phyloP scores from a whole-genome alignment of 163 green algal species.

The Chlamydomonas reinhardtii region DNA sequence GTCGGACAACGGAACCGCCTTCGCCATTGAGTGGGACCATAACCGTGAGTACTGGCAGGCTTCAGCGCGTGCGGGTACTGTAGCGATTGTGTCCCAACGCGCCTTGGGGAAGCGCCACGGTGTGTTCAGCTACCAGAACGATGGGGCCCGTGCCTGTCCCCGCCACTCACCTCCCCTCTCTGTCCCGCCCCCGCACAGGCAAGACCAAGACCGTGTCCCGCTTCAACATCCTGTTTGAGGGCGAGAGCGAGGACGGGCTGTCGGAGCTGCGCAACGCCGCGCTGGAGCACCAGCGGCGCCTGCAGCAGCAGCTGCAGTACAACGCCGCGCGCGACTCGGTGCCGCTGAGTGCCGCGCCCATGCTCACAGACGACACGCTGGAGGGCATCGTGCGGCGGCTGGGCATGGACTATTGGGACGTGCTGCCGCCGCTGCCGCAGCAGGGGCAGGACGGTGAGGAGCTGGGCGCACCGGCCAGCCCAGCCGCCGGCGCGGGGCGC shows the following conservation, averaged over 20 bases:
- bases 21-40: conserved; percentile 47
- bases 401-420: conserved; percentile 32
- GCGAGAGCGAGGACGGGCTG: conserved; percentile 50
- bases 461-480: no score
- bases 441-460: no score
- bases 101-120: no score
- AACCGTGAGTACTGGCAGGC: background rate
- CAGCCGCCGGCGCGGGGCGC: background rate
- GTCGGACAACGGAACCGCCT: conserved; percentile 39
- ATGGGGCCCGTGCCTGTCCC: no score
- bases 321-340: conserved; percentile 42
- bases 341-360: conserved; percentile 23
- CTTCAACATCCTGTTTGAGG: conserved; percentile 63
- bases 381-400: conserved; percentile 30
- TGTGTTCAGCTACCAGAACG: no score
- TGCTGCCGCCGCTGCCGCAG: background rate
- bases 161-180: no score
- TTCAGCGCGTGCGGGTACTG: no score
- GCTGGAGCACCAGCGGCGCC: conserved; percentile 36
- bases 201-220: conserved; percentile 57
- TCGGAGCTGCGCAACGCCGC: conserved; percentile 28
- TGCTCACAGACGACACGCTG: conserved; percentile 25
- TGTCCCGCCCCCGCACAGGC: background rate
- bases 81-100: no score
- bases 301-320: conserved; percentile 51